Conservation (phyloP, 768 basidiomycete genomes). For the Xanthoconium stramineum region DNA sequence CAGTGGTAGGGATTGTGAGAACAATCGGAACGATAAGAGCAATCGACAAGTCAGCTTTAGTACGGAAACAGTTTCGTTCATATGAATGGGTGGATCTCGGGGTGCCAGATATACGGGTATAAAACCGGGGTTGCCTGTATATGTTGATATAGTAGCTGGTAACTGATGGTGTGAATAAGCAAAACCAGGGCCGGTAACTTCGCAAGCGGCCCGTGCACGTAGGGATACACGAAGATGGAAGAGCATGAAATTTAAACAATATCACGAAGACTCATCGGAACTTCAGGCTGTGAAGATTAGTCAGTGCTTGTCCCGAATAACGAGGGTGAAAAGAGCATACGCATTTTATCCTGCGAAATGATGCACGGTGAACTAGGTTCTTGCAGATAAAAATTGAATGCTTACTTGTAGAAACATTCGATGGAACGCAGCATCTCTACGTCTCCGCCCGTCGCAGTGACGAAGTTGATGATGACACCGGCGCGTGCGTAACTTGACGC, state of each 20-base stretch:
- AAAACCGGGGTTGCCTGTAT: conserved; percentile 47
- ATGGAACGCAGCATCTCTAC: conserved; percentile 98
- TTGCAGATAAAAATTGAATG: conserved; percentile 8
- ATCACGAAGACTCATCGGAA: conserved; percentile 87
- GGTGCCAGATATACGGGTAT: conserved; percentile 71
- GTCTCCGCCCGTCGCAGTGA: conserved; percentile 95
- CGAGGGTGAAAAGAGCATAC: conserved; percentile 43
- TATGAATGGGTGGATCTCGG: conserved; percentile 18
- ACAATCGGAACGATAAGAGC: conserved; percentile 39
- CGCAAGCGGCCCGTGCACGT: conserved; percentile 48
- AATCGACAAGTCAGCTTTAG: conserved; percentile 25
- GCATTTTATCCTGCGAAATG: conserved; percentile 72
- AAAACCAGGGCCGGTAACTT: conserved; percentile 31
- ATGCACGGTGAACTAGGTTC: conserved; percentile 13
- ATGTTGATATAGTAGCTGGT: conserved; percentile 50
- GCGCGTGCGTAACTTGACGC: conserved; percentile 81
- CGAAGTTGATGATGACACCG: conserved; percentile 93
- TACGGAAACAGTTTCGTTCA: conserved; percentile 62
- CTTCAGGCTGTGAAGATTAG: conserved; percentile 65
- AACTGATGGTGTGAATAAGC: conserved; percentile 37
- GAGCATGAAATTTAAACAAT: conserved; percentile 63
- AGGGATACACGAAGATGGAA: conserved; percentile 77
- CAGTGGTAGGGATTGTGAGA: conserved; percentile 49
- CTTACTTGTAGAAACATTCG: conserved; percentile 97
- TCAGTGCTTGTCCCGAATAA: conserved; percentile 19